phyloP scores from a whole-genome alignment of 371 early-diverging fungal species.

The Lichtheimia hyalospora region DNA sequence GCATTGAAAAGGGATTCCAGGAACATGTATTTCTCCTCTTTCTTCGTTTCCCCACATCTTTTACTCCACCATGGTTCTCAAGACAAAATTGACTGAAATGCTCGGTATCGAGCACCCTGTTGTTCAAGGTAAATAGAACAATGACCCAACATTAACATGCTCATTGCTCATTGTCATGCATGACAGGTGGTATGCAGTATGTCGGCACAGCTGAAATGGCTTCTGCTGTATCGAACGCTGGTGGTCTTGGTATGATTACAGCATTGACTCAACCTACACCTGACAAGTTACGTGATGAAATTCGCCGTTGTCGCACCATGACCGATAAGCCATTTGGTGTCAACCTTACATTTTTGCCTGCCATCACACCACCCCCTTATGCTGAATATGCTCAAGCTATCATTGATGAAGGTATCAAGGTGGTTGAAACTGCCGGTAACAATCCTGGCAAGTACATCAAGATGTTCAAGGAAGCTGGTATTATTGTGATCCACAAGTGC shows the following conservation, averaged over 20 bases:
- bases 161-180: neutral
- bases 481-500: conserved; percentile 77
- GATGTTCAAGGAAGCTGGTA: conserved; percentile 73
- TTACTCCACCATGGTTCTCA: conserved; percentile 43
- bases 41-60: neutral
- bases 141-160: neutral
- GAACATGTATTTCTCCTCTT: neutral
- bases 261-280: conserved; percentile 89
- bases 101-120: conserved; percentile 74
- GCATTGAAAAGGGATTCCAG: neutral
- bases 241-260: conserved; percentile 93
- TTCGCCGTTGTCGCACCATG: conserved; percentile 71
- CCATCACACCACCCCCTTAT: conserved; percentile 74
- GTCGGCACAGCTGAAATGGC: conserved; percentile 79
- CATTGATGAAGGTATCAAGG: conserved; percentile 75
- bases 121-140: conserved; percentile 33
- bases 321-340: conserved; percentile 81
- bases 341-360: conserved; percentile 70
- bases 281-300: conserved; percentile 70
- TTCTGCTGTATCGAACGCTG: conserved; percentile 95
- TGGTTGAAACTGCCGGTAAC: conserved; percentile 74
- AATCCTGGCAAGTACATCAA: conserved; percentile 72
- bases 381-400: conserved; percentile 73
- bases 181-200: conserved; percentile 16
- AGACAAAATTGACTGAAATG: conserved; percentile 63